Evolutionary conservation across 352 stramenopile genomes (phyloP), one percentile per base, ranked within the genome.

Genomic region (Phytophthora sansomeana): DNA sequence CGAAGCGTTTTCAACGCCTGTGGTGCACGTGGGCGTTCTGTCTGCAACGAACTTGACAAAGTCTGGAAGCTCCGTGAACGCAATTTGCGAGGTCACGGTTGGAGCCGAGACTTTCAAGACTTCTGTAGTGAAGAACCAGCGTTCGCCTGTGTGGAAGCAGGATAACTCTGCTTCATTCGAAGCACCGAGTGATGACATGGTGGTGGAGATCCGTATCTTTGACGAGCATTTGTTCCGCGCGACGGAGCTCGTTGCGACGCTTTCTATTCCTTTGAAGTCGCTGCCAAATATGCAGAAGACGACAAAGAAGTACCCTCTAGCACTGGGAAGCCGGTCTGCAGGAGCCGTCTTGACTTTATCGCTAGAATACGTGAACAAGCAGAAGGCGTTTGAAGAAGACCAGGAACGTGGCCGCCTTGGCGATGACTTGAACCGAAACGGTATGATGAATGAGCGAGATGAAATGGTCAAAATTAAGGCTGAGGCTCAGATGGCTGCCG

Each of bases 141-240:
- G 85, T 13, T 95, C 87, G 11, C 87, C 87, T 13, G 87, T 94
- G n/a, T 95, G 85, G 87, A 88, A 90, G 28, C 85, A 93, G 49
- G 87, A 94, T 52, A 95, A 95, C 62, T 89, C 81, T 2, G 87
- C 85, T 33, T 92, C 87, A 6, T 95, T 95, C 39, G 87, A 93
- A 65, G 87, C 75, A 0, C 83, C 77, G 2, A 87, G 63, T 41
- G 82, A 95, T 54, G 85, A 94, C 28, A 93, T 89, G 78, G 87
- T 91, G 26, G 76, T 95, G 35, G 87, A 95, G 62, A 83, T 95
- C 36, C 87, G 87, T 54, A 79, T 95, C 19, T 94, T 92, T 48
- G 80, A 95, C 41, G 83, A 94, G 47, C 87, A 93, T 59, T 69
- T 93, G 28, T 95, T 95, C 77, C 80, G 84, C 9, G 72, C 82